A percentile compares a stretch with the other conserved stretches of the same genome.
These are phyloP conservation scores for Flueggea neowawraea DNA, from an alignment of 441 rosid species.

Conservation along the genomic window DNA sequence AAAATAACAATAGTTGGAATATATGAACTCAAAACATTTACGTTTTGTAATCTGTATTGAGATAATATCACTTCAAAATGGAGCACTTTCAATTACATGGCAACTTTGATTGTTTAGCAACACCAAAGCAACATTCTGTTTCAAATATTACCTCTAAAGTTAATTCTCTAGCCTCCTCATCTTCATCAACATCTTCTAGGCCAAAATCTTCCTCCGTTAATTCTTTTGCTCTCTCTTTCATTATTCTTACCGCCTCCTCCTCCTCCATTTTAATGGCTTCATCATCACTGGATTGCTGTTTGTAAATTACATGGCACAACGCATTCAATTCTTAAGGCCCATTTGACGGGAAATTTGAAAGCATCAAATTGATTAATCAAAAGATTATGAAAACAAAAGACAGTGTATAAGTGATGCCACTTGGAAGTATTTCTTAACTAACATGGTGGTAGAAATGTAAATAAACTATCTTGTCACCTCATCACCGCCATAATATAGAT, in stretches of 20 bases:
- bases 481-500: slow-evolving; percentile 45
- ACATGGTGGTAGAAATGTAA: not conserved
- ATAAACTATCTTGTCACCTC: slow-evolving; percentile 41
- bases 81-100: not conserved
- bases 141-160: slow-evolving; percentile 53
- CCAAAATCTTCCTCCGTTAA: slow-evolving; percentile 73
- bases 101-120: not conserved
- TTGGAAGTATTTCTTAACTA: not conserved
- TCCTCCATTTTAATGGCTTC: slow-evolving; percentile 67
- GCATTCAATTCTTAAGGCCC: not conserved
- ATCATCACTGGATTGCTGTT: slow-evolving; percentile 68
- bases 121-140: slow-evolving; percentile 7
- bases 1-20: too few species aligned
- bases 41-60: too few species aligned
- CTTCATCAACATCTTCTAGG: too few species aligned
- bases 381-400: not conserved
- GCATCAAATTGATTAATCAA: not conserved
- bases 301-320: slow-evolving; percentile 23
- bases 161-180: slow-evolving; percentile 57
- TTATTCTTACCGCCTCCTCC: slow-evolving; percentile 47
- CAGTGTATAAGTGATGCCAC: not conserved
- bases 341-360: slow-evolving; percentile 2
- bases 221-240: slow-evolving; percentile 34
- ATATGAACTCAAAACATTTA: too few species aligned
- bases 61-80: not conserved